These are phyloP conservation scores for Arthroderma sp. DNA, from an alignment of 2,329 filamentous ascomycete genomes.

Conservation along the genomic window DNA sequence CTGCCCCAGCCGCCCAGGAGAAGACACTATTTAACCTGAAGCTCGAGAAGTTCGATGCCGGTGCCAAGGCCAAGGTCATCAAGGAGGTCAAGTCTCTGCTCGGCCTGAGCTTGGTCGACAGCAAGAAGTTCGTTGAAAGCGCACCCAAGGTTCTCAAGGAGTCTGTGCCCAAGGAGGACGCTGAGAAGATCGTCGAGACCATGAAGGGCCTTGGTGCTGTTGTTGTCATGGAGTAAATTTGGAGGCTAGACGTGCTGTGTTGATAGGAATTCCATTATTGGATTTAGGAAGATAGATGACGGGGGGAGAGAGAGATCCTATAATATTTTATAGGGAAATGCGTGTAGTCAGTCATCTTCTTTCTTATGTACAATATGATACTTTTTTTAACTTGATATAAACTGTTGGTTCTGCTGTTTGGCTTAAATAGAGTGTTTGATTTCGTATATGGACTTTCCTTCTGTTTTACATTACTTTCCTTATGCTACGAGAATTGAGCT, in stretches of 20 bases:
- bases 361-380: too few relatives aligned
- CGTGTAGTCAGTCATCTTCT: too few relatives aligned
- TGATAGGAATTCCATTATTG: too few relatives aligned
- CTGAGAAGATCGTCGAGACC: conserved; percentile 92
- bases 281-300: too few relatives aligned
- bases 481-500: too few relatives aligned
- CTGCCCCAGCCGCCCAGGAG: conserved; percentile 73
- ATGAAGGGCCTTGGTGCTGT: conserved; percentile 88
- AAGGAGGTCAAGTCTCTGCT: conserved; percentile 98
- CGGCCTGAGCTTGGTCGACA: conserved; percentile 90
- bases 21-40: conserved; percentile 98
- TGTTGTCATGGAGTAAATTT: conserved; percentile 71
- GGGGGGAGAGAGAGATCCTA: too few relatives aligned
- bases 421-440: too few relatives aligned
- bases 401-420: too few relatives aligned
- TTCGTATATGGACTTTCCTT: too few relatives aligned
- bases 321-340: too few relatives aligned
- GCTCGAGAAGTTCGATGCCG: conserved; percentile 76
- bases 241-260: background rate
- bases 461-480: too few relatives aligned
- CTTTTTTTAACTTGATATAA: too few relatives aligned
- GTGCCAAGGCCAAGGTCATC: conserved; percentile 95
- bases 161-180: conserved; percentile 95
- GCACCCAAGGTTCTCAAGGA: conserved; percentile 99
- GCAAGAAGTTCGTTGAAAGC: conserved; percentile 99